Evolutionary conservation across 192 early-diverging fungal species (phyloP), one percentile per base, ranked within the genome.

Genomic region (Backusella sp.): DNA sequence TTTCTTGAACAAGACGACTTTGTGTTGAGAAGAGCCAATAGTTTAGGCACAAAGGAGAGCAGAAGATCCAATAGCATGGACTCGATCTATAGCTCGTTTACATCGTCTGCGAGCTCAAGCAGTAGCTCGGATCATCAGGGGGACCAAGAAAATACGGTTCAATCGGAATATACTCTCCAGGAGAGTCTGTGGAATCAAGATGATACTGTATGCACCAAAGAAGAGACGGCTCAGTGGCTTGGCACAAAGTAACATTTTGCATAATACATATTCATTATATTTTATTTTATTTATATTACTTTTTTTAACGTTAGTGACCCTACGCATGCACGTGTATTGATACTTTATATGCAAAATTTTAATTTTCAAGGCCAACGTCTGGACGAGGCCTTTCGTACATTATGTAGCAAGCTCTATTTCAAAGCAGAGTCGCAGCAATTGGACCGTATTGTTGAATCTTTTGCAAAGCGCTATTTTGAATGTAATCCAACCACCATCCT

Each of bases 401-500:
- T 98, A 73, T 95, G 95, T 73, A 77, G 79, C 53, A 92, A 94
- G 35, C 84, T 96, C 0, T 88, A 89, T n/a, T 81, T 98, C 68
- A 93, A 92, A 62, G 97, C 92, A 34, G 97, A 98, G 81, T 88
- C 95, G 12, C 97, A 98, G 79, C 88, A 93, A 66, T 88, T 98
- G 34, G 96, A 95, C 79, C 89, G 97, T 30, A 91, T 98, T 26
- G 77, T 98, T 70, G 88, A 89, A 46, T 90, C 86, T 26, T 91
- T 97, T 82, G 88, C 96, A n/a, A 81, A 86, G 71, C 86, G 93
- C 1, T 97, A 90, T 80, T 92, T 90, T 76, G 89, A 91, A 56
- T 97, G 95, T 79, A 97, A 97, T 76, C 87, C 89, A 9, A 35
- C n/a, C 14, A 65, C 44, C 15, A 26, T 46, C n/a, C 32, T 77